Base-by-base conservation (phyloP, 345 rosid species). In the Brassica carinata region DNA sequence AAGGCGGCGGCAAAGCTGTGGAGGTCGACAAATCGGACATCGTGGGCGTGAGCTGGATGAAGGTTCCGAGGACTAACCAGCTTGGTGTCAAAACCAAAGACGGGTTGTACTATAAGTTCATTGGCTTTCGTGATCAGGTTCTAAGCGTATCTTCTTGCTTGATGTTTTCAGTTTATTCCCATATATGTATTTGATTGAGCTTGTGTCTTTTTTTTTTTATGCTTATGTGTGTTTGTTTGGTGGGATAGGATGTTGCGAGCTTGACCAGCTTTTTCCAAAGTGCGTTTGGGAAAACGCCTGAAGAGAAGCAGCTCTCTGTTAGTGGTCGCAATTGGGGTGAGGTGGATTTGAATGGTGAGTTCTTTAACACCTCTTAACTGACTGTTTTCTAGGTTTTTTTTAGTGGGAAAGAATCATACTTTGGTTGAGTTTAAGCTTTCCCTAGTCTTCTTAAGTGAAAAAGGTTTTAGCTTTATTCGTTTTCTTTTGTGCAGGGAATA, bases 301-400 rank as follows among this genome's bases (percentile, higher is more conserved):
- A 90, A 77, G 97, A 93, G 84, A 96, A 91, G 77, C 97, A 96
- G 72, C 90, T 96, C 81, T 94, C 98, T 71, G 89, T 94, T 55
- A 89, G 87, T 85, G 99, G 99, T 14, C 98, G 94, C 51, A 94
- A 92, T 36, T 96, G 97, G 97, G 99, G 99, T 72, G 99, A 92
- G 77, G 90, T 96, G 71, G 94, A 94, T 85, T 89, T 95, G 79
- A 88, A 83, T 85, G 97, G 99, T 93, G 53, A 64, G 84, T 76
- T 76, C 40, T 1, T 33, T 33, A 33, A 5, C 38, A 23, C 1
- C 43, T 38, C 64, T 8, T 64, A 11, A 14, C 69, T 6, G 36
- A 4, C 33, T 29, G 4, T 29, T 29, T 61, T 9, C 10, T 23
- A 23, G 26, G 26, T 23, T 23, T 23, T 23, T 23, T 23, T 23